phyloP scores from a whole-genome alignment of 108 stramenopile genomes.

The Pseudonitzschia multistriata region DNA sequence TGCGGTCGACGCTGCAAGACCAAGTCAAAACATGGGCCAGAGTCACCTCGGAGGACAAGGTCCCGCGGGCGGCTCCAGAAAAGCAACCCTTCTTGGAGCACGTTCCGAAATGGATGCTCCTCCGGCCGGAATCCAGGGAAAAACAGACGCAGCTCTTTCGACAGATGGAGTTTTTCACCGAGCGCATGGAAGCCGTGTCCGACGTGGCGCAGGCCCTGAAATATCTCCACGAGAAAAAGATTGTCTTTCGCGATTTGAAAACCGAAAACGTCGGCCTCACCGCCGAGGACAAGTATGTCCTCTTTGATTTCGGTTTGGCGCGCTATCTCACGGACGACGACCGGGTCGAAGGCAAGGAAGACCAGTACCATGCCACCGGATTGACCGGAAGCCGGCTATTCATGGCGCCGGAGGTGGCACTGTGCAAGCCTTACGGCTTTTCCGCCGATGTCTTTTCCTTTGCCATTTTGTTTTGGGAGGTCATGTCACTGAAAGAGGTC shows the following conservation, averaged over 20 bases:
- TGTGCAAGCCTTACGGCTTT: conserved; percentile 22
- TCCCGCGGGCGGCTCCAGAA: background rate
- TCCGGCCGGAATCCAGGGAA: background rate
- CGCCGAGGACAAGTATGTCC: conserved; percentile 38
- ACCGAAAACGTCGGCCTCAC: conserved; percentile 47
- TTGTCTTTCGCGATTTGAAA: conserved; percentile 42
- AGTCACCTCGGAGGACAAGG: conserved; percentile 3
- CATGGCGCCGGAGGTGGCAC: conserved; percentile 37
- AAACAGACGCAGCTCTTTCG: background rate
- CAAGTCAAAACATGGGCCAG: conserved; percentile 52
- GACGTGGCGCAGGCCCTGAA: conserved; percentile 26
- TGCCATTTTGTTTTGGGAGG: conserved; percentile 14
- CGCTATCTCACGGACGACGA: conserved; percentile 50
- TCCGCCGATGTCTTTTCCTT: conserved; percentile 23
- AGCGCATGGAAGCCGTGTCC: conserved; percentile 8
- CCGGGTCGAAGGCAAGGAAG: conserved; percentile 14
- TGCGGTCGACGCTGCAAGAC: conserved; percentile 48
- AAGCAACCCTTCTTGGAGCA: background rate
- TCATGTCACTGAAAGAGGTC: conserved; percentile 38
- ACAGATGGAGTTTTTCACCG: background rate
- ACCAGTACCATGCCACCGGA: conserved; percentile 29
- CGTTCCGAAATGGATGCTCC: background rate
- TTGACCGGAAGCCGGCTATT: conserved; percentile 15
- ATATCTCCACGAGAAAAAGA: conserved; percentile 18
- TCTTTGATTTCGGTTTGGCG: conserved; percentile 71